phyloP scores from a whole-genome alignment of 768 basidiomycete species.

The Psilocybe subaeruginosa region DNA sequence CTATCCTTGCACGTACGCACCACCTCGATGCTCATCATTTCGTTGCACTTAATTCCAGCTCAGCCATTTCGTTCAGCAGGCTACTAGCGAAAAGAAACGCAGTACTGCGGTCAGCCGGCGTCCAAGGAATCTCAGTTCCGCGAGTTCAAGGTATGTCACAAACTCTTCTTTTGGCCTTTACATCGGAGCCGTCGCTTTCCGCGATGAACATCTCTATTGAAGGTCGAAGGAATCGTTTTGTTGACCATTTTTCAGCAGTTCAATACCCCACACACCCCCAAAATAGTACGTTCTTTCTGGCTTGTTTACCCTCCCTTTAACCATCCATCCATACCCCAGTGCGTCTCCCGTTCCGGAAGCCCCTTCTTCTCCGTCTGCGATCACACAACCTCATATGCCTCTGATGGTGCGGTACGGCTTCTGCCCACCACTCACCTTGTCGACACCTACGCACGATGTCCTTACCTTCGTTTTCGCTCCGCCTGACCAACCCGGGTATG shows the following conservation, averaged over 20 bases:
- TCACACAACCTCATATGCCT: slow-evolving; percentile 32
- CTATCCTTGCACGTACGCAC: slow-evolving; percentile 86
- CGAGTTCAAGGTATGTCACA: slow-evolving; percentile 45
- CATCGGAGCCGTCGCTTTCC: slow-evolving; percentile 26
- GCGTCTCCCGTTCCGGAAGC: slow-evolving; percentile 28
- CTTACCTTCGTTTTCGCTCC: slow-evolving; percentile 77
- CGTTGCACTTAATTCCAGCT: slow-evolving; percentile 11
- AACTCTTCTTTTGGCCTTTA: slow-evolving; percentile 7
- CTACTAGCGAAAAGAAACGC: slow-evolving; percentile 84
- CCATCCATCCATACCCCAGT: slow-evolving; percentile 14
- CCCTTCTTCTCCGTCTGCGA: slow-evolving; percentile 22
- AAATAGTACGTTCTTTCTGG: slow-evolving; percentile 36
- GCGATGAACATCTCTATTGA: slow-evolving; percentile 16
- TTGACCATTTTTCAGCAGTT: slow-evolving; percentile 23
- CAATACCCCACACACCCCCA: slow-evolving; percentile 39
- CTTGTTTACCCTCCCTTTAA: not conserved
- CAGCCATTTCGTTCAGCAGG: slow-evolving; percentile 83
- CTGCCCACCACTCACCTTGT: slow-evolving; percentile 53
- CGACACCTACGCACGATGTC: slow-evolving; percentile 67
- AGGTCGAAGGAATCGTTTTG: not conserved
- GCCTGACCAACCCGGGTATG: slow-evolving; percentile 56
- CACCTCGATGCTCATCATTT: slow-evolving; percentile 8
- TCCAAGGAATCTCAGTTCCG: slow-evolving; percentile 63
- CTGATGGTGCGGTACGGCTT: slow-evolving; percentile 52
- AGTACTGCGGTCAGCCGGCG: slow-evolving; percentile 56